A percentile compares a stretch with the other conserved stretches of the same genome.
phyloP scores from a whole-genome alignment of 2,329 filamentous ascomycete genomes.

The Macroventuria anomochaeta region DNA sequence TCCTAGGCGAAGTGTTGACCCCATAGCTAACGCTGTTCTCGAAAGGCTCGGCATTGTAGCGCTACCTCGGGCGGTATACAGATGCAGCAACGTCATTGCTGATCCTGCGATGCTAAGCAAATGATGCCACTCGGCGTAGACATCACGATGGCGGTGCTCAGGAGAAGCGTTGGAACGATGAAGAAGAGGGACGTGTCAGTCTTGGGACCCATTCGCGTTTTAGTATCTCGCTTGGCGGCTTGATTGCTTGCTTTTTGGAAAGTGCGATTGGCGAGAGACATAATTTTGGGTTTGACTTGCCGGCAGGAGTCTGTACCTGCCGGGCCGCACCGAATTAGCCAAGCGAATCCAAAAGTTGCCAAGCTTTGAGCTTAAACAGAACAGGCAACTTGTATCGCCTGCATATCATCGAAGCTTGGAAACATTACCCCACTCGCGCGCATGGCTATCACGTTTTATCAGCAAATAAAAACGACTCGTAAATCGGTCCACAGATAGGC shows the following conservation, averaged over 20 bases:
- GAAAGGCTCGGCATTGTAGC: background rate
- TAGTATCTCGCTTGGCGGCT: constrained; percentile 6
- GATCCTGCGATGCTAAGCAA: constrained; percentile 11
- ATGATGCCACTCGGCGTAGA: constrained; percentile 8
- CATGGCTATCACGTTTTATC: constrained; percentile 12
- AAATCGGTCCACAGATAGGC: background rate
- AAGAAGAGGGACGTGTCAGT: background rate
- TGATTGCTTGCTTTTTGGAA: background rate
- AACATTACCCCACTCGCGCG: background rate
- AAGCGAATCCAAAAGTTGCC: background rate
- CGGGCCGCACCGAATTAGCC: constrained; percentile 10
- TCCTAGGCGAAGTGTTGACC: background rate
- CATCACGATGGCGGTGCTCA: constrained; percentile 1
- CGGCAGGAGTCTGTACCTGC: background rate
- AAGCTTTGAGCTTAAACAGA: constrained; percentile 16
- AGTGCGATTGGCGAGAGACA: constrained; percentile 3
- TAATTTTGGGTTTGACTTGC: background rate
- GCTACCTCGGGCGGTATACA: background rate
- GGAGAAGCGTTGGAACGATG: background rate
- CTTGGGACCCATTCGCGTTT: background rate
- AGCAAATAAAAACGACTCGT: background rate
- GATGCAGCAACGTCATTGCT: constrained; percentile 7
- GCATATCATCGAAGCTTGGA: background rate
- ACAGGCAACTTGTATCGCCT: constrained; percentile 13
- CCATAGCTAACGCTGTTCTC: background rate